A percentile compares a stretch with the other conserved stretches of the same genome.
phyloP scores from a whole-genome alignment of 768 basidiomycete species.

The Flagelloscypha sp. region DNA sequence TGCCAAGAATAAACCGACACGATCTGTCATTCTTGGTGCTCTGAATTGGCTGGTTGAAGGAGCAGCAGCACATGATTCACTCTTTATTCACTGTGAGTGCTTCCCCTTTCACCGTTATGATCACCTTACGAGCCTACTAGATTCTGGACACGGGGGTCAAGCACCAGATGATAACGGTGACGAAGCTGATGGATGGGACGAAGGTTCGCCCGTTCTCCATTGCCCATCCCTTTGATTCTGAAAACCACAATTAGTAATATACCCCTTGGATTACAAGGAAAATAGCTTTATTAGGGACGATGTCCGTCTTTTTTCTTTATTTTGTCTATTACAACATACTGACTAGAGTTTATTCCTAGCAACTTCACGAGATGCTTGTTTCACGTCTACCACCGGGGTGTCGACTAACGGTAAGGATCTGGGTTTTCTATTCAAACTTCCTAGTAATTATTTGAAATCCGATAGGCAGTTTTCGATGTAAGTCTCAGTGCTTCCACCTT shows the following conservation, averaged over 20 bases:
- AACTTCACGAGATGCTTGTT: constrained; percentile 21
- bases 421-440: background rate
- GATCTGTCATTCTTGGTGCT: constrained; percentile 37
- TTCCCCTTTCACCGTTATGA: background rate
- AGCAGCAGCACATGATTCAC: constrained; percentile 61
- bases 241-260: constrained; percentile 59
- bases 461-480: constrained; percentile 47
- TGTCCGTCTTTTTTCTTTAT: constrained; percentile 21
- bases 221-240: background rate
- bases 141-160: constrained; percentile 96
- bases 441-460: background rate
- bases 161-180: constrained; percentile 70
- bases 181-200: constrained; percentile 73
- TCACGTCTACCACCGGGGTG: constrained; percentile 40
- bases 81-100: constrained; percentile 66
- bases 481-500: constrained; percentile 9
- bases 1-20: constrained; percentile 35
- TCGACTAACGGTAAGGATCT: constrained; percentile 36
- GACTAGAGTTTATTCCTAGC: background rate
- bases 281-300: constrained; percentile 72
- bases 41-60: constrained; percentile 58
- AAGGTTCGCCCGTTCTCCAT: constrained; percentile 34
- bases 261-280: constrained; percentile 76
- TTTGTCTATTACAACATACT: background rate
- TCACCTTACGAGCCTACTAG: constrained; percentile 22